Evolutionary conservation across 2,329 filamentous ascomycete species (phyloP), one percentile per base, ranked within the genome.

Genomic region (Tothia fuscella): DNA sequence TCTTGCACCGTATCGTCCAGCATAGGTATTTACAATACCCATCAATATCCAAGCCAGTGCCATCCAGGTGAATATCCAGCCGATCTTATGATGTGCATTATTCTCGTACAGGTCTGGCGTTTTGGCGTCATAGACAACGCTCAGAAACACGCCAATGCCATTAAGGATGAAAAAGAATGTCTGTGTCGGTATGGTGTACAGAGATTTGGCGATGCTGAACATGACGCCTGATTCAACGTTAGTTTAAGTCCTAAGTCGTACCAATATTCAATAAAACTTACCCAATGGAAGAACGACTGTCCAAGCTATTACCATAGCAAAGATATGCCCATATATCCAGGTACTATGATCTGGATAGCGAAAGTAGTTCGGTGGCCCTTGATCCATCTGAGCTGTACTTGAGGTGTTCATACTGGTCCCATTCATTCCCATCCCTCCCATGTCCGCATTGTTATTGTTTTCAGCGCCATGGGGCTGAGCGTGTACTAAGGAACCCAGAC

Each of bases 21-120:
- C 68, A 46, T 82, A 74, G 31, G 70, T 64, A 40, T 78, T 77
- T 35, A 85, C 62, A 42, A 86, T 56, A 37, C 76, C 74, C 56
- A 93, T 65, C 29, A 81, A 52, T 13, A 81, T 70, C 63, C 94
- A 89, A 0, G 72, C 76, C 40, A 69, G 70, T 9, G 82, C 69
- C 3, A 88, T 67, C 68, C 76, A 82, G 3, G 82, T 89, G 22
- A 81, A 71, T 31, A 84, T 68, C 89, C 89, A 96, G 42, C 87
- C 87, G 32, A 89, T 71, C 58, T 83, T 87, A 64, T 87, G 79
- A 59, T 95, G 88, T n/a, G 81, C 75, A 56, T 93, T 93, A 56
- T 82, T 80, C 24, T 78, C 78, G 57, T 94, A 95, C 17, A 95
- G 65, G 55, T 94, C 84, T 1, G 87, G 86, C 0, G 86, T 93